phyloP scores from a whole-genome alignment of 179 eudicot species.

The Carnegiea gigantea region DNA sequence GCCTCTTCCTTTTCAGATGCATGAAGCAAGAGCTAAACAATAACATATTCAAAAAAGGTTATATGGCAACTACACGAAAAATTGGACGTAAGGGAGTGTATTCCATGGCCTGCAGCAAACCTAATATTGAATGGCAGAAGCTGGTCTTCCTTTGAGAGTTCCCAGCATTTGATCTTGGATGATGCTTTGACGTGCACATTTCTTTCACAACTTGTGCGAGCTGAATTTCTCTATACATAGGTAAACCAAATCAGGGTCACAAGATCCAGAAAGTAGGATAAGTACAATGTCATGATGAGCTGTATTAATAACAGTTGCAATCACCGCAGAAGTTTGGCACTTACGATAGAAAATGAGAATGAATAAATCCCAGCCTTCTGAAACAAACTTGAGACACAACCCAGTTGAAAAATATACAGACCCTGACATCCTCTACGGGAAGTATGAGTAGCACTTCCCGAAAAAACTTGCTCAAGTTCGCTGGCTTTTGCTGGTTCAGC shows the following conservation, averaged over 20 bases:
- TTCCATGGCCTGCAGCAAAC: conserved; percentile 30
- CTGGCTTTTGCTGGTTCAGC: conserved; percentile 15
- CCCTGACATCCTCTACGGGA: conserved; percentile 51
- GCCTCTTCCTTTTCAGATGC: neutral
- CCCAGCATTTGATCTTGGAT: conserved; percentile 44
- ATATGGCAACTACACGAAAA: too few species aligned
- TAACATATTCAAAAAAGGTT: neutral
- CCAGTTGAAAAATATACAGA: conserved; percentile 50
- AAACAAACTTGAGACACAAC: conserved; percentile 35
- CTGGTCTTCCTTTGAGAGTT: conserved; percentile 25
- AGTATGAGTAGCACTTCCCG: conserved; percentile 29
- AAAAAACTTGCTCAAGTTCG: conserved; percentile 29
- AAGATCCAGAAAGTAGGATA: neutral
- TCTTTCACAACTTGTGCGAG: conserved; percentile 29
- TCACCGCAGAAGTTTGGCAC: conserved; percentile 19
- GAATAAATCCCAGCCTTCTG: conserved; percentile 57
- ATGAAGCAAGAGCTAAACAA: neutral
- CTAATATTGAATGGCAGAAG: conserved; percentile 27
- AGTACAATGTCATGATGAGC: neutral
- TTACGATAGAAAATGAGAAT: conserved; percentile 58
- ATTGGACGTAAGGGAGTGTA: neutral
- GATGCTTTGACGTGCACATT: conserved; percentile 48
- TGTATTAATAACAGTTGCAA: neutral
- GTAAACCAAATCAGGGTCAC: neutral
- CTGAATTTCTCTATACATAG: conserved; percentile 32